A percentile compares a stretch with the other conserved stretches of the same genome.
These are phyloP conservation scores for Lasiosphaeris hirsuta DNA, from an alignment of 495 filamentous ascomycete genomes.

Conservation along the genomic window DNA sequence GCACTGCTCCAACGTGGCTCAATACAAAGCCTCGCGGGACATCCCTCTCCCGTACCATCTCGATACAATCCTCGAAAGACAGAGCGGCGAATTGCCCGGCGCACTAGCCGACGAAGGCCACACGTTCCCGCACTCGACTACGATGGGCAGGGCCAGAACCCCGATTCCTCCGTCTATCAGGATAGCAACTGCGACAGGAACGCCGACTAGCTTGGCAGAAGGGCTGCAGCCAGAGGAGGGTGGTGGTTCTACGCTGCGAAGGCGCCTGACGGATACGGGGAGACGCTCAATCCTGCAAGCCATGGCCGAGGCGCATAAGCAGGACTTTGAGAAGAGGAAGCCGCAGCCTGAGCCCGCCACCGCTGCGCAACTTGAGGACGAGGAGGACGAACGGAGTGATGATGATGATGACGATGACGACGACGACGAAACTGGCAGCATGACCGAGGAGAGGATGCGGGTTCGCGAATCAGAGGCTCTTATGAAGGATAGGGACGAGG, in stretches of 20 bases:
- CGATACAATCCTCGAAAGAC: slow-evolving; percentile 32
- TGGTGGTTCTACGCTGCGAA: slow-evolving; percentile 32
- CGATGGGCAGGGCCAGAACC: not conserved
- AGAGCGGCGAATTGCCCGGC: slow-evolving; percentile 6
- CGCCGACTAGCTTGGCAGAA: not conserved
- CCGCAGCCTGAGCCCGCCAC: slow-evolving; percentile 34
- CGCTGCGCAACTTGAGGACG: slow-evolving; percentile 6
- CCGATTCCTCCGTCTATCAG: slow-evolving; percentile 3
- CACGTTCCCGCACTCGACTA: not conserved
- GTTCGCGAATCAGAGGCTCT: slow-evolving; percentile 16
- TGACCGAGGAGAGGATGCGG: slow-evolving; percentile 29
- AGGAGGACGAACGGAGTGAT: slow-evolving; percentile 13
- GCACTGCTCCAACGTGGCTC: slow-evolving; percentile 81
- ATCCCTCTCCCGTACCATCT: slow-evolving; percentile 75
- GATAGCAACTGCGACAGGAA: not conserved
- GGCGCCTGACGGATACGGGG: slow-evolving; percentile 29
- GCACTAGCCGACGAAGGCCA: not conserved
- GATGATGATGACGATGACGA: slow-evolving; percentile 34
- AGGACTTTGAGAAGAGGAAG: slow-evolving; percentile 80
- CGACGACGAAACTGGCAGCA: slow-evolving; percentile 31
- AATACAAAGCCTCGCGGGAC: slow-evolving; percentile 79
- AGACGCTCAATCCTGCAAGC: slow-evolving; percentile 55
- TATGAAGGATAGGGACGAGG: slow-evolving; percentile 10
- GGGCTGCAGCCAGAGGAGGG: not conserved
- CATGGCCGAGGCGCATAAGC: slow-evolving; percentile 71